Evolutionary conservation across 345 rosid genomes (phyloP).

Genomic region (Nasturtium officinale): DNA sequence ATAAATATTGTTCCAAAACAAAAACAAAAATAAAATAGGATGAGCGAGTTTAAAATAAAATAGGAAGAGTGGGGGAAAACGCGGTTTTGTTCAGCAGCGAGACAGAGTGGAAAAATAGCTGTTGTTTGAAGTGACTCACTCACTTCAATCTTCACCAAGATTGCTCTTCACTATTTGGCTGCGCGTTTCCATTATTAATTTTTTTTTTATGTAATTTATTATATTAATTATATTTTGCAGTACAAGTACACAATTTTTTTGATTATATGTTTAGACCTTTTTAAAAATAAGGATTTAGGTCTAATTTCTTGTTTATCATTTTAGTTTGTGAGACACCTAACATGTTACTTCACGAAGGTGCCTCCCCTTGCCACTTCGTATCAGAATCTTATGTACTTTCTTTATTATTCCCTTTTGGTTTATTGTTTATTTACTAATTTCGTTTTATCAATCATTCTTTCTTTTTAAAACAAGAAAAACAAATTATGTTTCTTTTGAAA

Average conservation of each 20-base stretch:
- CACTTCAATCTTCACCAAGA: slow-evolving; percentile 34
- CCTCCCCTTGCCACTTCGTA: slow-evolving; percentile 29
- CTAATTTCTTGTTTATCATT: slow-evolving; percentile 21
- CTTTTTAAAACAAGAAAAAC: no score
- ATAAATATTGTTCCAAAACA: neutral
- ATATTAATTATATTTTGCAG: neutral
- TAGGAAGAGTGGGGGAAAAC: slow-evolving; percentile 12
- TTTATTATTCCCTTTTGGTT: neutral
- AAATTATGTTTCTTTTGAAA: neutral
- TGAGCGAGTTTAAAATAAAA: neutral
- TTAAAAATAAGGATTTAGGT: neutral
- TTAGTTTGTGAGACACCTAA: slow-evolving; percentile 38
- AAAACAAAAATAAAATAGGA: neutral
- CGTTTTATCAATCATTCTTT: neutral
- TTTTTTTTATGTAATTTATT: neutral
- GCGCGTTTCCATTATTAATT: slow-evolving; percentile 36
- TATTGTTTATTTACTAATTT: neutral
- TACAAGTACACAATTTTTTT: neutral
- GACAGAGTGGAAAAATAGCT: slow-evolving; percentile 43
- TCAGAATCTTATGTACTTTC: slow-evolving; percentile 43
- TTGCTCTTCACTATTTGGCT: slow-evolving; percentile 38
- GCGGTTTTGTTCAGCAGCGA: slow-evolving; percentile 38
- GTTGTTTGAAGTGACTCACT: slow-evolving; percentile 38
- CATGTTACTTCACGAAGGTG: slow-evolving; percentile 46
- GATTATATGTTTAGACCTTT: neutral